Evolutionary conservation across 306 rosid species (phyloP), one percentile per base, ranked within the genome.

Genomic region (Quercus cerris): DNA sequence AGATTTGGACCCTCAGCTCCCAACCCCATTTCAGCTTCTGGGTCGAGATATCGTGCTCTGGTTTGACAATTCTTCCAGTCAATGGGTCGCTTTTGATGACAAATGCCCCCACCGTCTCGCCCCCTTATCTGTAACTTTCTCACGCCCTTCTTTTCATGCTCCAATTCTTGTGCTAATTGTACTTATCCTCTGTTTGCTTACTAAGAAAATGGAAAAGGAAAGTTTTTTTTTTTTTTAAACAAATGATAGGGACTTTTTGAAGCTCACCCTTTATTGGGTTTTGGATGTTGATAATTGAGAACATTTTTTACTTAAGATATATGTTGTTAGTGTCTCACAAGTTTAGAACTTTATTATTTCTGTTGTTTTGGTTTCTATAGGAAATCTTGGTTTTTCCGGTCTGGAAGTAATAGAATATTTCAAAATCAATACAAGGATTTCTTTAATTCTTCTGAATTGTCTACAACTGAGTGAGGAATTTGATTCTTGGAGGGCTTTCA

Each of bases 91-190:
- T 83, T 91, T 94, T 19, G 97, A 94, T 52, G 99, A 94, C 75
- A 93, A 84, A 86, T 94, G 99, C 79, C 99, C 99, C n/a, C 97
- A 94, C 31, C 93, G 99, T 22, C 97, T 94, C 56, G 99, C 99
- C 11, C 99, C 99, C 27, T 87, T 94, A 86, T 94, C 99, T 61
- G 99, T 94, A 87, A 86, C 84, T 28, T 80, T 76, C 33, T 20
- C 33, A 13, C 25, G 49, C 12, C 14, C 1, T 77, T 71, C 56
- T 58, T 44, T 41, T 13, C 62, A 38, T 41, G 6, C n/a, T 20
- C 31, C 23, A 38, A 23, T 62, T 49, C 27, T 38, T 33, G n/a
- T 69, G 44, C 35, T 63, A 15, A 58, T 84, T 78, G 44, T 18
- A 31, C 64, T 81, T 38, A 41, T 57, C 12, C 5, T 81, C 13